A percentile compares a stretch with the other conserved stretches of the same genome.
Evolutionary conservation across 192 early-diverging fungal species (phyloP).

Genomic region (Coemansia asiatica): DNA sequence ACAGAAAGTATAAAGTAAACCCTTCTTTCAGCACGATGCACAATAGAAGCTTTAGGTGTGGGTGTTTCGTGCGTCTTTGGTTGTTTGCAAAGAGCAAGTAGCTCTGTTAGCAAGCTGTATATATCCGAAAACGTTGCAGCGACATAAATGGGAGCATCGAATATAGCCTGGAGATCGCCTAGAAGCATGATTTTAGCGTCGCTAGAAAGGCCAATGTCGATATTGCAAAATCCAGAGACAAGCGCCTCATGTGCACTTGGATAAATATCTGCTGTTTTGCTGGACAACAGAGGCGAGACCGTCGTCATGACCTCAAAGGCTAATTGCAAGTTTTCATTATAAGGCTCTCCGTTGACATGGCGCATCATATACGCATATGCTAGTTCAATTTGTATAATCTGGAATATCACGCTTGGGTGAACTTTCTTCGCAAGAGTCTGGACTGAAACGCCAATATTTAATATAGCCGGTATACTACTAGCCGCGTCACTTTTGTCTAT

Average conservation of each 20-base stretch:
- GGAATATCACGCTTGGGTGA: slow-evolving; percentile 48
- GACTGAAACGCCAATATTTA: slow-evolving; percentile 34
- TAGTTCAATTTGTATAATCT: slow-evolving; percentile 40
- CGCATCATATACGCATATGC: slow-evolving; percentile 53
- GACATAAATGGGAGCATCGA: slow-evolving; percentile 13
- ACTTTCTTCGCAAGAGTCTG: slow-evolving; percentile 29
- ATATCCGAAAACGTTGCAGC: slow-evolving; percentile 42
- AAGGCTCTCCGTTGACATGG: slow-evolving; percentile 40
- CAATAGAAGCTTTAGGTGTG: slow-evolving; percentile 6
- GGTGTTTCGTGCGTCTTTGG: background rate
- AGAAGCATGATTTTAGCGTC: slow-evolving; percentile 26
- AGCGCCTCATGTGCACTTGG: slow-evolving; percentile 35
- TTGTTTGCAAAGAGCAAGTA: background rate
- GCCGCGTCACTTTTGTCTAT: background rate
- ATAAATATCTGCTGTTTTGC: slow-evolving; percentile 30
- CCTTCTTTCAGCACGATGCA: slow-evolving; percentile 22
- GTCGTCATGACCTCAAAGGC: slow-evolving; percentile 20
- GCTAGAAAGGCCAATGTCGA: slow-evolving; percentile 22
- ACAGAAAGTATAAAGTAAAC: slow-evolving; percentile 38
- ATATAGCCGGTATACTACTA: slow-evolving; percentile 8
- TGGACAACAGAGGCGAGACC: slow-evolving; percentile 26
- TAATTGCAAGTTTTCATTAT: slow-evolving; percentile 10
- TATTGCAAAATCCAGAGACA: slow-evolving; percentile 20
- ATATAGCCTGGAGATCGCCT: slow-evolving; percentile 30
- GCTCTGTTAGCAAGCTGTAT: slow-evolving; percentile 20